Evolutionary conservation across 441 rosid species (phyloP).

Genomic region (Lepidium campestre): DNA sequence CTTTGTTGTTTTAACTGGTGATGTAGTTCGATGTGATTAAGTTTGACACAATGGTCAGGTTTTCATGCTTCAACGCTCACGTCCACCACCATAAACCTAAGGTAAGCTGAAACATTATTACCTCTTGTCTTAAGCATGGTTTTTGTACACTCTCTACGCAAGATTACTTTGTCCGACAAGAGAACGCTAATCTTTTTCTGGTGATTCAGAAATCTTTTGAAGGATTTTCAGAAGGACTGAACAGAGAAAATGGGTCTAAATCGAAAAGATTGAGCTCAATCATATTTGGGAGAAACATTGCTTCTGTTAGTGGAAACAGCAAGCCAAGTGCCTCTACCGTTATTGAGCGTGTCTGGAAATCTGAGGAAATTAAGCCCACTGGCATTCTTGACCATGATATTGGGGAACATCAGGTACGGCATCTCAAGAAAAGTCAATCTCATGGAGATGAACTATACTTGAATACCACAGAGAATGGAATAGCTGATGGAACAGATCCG

Average conservation of each 20-base stretch:
- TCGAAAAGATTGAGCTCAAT: slow-evolving; percentile 29
- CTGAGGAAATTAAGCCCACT: slow-evolving; percentile 41
- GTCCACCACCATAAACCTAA: slow-evolving; percentile 46
- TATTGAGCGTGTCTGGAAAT: slow-evolving; percentile 42
- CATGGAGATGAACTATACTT: slow-evolving; percentile 55
- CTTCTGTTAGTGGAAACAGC: slow-evolving; percentile 24
- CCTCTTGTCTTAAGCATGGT: not conserved
- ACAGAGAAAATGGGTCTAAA: slow-evolving; percentile 25
- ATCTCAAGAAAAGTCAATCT: slow-evolving; percentile 68
- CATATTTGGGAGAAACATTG: slow-evolving; percentile 25
- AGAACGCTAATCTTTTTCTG: slow-evolving; percentile 31
- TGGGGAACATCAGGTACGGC: slow-evolving; percentile 16
- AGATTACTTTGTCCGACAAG: slow-evolving; percentile 26
- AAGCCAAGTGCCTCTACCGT: slow-evolving; percentile 28
- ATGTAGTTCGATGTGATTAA: slow-evolving; percentile 22
- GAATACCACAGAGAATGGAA: slow-evolving; percentile 31
- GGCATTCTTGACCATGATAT: slow-evolving; percentile 25
- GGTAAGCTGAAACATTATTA: slow-evolving; percentile 36
- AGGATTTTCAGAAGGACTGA: slow-evolving; percentile 38
- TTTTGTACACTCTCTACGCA: not conserved
- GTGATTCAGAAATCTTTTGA: slow-evolving; percentile 38
- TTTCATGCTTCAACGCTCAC: slow-evolving; percentile 78
- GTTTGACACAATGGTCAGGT: slow-evolving; percentile 63
- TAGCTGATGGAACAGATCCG: slow-evolving; percentile 41
- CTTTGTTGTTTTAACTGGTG: slow-evolving; percentile 31